These are phyloP conservation scores for Brassica nigra DNA, from an alignment of 345 rosid species.

Conservation along the genomic window DNA sequence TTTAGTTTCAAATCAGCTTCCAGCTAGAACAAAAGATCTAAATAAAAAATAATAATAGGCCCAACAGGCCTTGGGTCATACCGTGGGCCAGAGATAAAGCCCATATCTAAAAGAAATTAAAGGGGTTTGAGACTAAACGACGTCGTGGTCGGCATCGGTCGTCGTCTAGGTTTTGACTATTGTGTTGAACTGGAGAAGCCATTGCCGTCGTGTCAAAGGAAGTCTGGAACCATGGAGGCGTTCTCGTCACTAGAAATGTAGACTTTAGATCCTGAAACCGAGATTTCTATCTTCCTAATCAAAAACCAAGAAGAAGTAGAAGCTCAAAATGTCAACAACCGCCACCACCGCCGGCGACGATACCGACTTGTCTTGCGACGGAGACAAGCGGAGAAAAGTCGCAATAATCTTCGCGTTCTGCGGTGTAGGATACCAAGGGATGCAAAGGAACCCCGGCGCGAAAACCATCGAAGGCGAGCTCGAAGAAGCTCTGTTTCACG, in stretches of 20 bases:
- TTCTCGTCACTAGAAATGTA: conserved; percentile 20
- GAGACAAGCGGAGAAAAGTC: conserved; percentile 65
- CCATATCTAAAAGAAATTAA: background rate
- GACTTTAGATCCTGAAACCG: background rate
- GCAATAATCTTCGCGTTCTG: conserved; percentile 90
- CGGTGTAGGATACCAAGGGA: conserved; percentile 95
- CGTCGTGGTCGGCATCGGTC: background rate
- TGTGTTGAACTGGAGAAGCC: background rate
- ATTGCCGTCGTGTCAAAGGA: conserved; percentile 14
- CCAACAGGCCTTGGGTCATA: too few species aligned
- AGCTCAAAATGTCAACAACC: conserved; percentile 58
- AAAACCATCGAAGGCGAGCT: conserved; percentile 95
- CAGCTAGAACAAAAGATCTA: background rate
- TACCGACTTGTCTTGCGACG: conserved; percentile 17
- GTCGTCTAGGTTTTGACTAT: conserved; percentile 33
- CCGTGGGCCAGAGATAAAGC: background rate
- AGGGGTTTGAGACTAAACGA: background rate
- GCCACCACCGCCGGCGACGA: conserved; percentile 43
- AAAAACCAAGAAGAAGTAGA: conserved; percentile 46
- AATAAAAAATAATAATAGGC: background rate
- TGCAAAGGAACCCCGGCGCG: conserved; percentile 96
- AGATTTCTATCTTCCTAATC: conserved; percentile 25
- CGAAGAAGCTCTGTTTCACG: conserved; percentile 80
- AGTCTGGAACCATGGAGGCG: background rate
- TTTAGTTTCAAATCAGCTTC: background rate